Evolutionary conservation across 2,329 filamentous ascomycete genomes (phyloP).

Genomic region (Ophiostoma sp.): DNA sequence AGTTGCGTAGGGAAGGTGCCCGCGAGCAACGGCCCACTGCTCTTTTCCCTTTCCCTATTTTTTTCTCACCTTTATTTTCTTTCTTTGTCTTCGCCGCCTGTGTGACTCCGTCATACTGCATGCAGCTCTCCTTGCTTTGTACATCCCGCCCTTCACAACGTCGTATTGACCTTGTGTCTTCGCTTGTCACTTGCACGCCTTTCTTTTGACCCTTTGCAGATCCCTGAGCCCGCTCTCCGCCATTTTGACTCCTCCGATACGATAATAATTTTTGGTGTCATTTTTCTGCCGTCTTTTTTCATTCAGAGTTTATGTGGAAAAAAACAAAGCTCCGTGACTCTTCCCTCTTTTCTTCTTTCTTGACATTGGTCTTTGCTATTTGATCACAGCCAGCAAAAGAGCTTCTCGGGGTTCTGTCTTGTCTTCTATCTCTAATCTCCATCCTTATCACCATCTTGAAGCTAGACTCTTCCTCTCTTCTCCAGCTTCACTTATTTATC

Average conservation of each 20-base stretch:
- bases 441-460: not conserved
- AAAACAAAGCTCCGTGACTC: not conserved
- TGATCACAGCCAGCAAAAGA: not conserved
- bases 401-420: not conserved
- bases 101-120: slow-evolving; percentile 11
- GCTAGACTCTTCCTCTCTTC: not conserved
- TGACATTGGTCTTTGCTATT: not conserved
- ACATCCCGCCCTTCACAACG: not conserved
- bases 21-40: not conserved
- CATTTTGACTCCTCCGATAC: not conserved
- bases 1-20: slow-evolving; percentile 12
- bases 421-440: no score
- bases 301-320: not conserved
- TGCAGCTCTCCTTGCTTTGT: not conserved
- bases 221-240: not conserved
- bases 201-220: slow-evolving; percentile 3
- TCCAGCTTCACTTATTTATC: not conserved
- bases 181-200: not conserved
- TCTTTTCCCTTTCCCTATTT: not conserved
- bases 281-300: not conserved
- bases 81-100: not conserved
- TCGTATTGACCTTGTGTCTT: not conserved
- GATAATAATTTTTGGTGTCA: not conserved
- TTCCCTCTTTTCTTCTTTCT: not conserved
- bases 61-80: not conserved